Evolutionary conservation across 2,329 filamentous ascomycete genomes (phyloP), one percentile per base, ranked within the genome.

Genomic region (Sporothrix pallida): DNA sequence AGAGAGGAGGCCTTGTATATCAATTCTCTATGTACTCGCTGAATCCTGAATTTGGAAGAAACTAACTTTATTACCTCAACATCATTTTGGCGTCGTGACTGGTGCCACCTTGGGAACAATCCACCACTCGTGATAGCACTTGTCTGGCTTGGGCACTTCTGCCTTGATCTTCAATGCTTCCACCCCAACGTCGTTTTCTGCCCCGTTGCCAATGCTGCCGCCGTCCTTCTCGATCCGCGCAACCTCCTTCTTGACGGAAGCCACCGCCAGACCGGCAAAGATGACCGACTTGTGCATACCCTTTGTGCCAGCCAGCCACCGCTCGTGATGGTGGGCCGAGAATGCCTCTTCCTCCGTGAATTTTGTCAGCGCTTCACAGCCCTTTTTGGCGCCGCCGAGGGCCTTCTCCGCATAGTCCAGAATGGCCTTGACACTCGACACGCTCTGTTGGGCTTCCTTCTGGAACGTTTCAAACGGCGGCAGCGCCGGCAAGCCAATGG

Each of bases 201-300:
- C 20, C 31, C 48, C 23, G 44, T 73, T 44, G 9, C 42, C 72
- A 4, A 73, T 50, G 77, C 76, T 23, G 77, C 76, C 62, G 74
- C 75, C 75, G 56, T 76, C 74, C 77, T 72, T 76, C 77, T 74
- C 78, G 7, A 56, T 44, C 20, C 74, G 81, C 20, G 83, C 82
- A 9, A 91, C 77, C 1, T 86, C 86, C 80, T 89, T 91, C 78
- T 86, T 87, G 67, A 92, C 80, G 0, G 84, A 85, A 31, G 86
- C 86, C 60, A 93, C 86, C 0, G 90, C 88, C 75, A 94, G 87
- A 6, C 89, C 89, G 0, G 91, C 86, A 9, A 89, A 89, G 75
- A 95, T 94, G 76, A 90, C 91, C n/a, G 91, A 89, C 78, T 89
- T 90, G 78, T 92, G 84, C 10, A 86, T 87, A 75, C 88, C 86